Evolutionary conservation across 768 basidiomycete species (phyloP).

Genomic region (Coprinopsis strossmayeri): DNA sequence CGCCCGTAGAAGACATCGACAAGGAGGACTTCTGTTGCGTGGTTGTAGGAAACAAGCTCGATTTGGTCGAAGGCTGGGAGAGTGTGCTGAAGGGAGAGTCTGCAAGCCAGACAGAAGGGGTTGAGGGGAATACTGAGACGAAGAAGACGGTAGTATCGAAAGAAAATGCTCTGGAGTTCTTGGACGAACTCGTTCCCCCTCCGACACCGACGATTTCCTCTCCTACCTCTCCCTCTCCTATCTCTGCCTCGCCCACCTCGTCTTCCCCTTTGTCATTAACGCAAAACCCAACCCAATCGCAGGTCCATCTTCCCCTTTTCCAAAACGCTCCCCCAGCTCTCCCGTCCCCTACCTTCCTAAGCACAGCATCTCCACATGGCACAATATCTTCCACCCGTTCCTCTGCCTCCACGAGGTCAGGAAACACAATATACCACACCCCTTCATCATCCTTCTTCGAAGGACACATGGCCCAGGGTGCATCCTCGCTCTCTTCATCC

Average conservation of each 20-base stretch:
- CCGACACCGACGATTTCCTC: slow-evolving; percentile 9
- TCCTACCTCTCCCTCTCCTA: not conserved
- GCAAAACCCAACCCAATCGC: not conserved
- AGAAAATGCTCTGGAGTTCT: slow-evolving; percentile 31
- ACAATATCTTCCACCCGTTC: slow-evolving; percentile 56
- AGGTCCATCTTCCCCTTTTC: slow-evolving; percentile 16
- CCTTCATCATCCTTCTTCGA: slow-evolving; percentile 75
- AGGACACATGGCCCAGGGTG: not conserved
- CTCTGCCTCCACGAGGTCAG: slow-evolving; percentile 20
- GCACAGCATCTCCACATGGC: slow-evolving; percentile 34
- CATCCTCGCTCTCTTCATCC: not conserved
- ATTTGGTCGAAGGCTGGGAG: slow-evolving; percentile 40
- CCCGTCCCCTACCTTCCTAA: slow-evolving; percentile 10
- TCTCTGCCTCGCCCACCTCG: slow-evolving; percentile 11
- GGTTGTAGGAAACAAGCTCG: slow-evolving; percentile 77
- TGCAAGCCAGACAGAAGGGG: slow-evolving; percentile 6
- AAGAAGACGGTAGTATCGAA: not conserved
- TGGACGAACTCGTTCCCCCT: slow-evolving; percentile 52
- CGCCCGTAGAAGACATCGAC: slow-evolving; percentile 62
- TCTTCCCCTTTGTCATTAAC: no score
- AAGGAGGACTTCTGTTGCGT: slow-evolving; percentile 61
- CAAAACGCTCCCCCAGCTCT: not conserved
- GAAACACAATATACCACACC: slow-evolving; percentile 59
- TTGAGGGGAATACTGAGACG: slow-evolving; percentile 33
- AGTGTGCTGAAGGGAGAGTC: no score